These are phyloP conservation scores for Excoecaria agallocha DNA, from an alignment of 345 rosid genomes.

Conservation along the genomic window DNA sequence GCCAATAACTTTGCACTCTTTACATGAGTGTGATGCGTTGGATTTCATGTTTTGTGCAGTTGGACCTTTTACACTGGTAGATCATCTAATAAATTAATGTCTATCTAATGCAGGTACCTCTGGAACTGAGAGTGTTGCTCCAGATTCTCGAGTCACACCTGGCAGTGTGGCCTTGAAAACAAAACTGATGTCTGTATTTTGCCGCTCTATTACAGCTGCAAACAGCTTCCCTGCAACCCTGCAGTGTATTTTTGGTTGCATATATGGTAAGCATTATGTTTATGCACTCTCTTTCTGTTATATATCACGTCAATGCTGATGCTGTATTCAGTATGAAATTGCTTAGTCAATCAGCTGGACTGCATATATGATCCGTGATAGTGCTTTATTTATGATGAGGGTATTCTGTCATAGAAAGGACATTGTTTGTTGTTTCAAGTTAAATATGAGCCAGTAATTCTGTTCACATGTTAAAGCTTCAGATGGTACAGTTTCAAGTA, in stretches of 20 bases:
- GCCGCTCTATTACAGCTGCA: constrained; percentile 80
- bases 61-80: background rate
- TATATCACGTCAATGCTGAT: background rate
- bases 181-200: constrained; percentile 74
- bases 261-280: constrained; percentile 55
- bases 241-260: constrained; percentile 96
- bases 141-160: constrained; percentile 66
- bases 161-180: constrained; percentile 63
- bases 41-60: background rate
- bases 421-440: background rate
- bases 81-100: background rate
- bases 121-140: constrained; percentile 52
- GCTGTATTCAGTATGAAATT: background rate
- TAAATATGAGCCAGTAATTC: background rate
- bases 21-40: background rate
- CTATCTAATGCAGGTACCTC: constrained; percentile 53
- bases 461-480: background rate
- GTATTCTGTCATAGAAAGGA: background rate
- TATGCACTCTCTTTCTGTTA: background rate
- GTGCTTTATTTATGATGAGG: background rate
- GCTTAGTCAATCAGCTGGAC: background rate
- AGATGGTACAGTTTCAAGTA: background rate
- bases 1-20: background rate
- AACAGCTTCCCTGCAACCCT: constrained; percentile 88
- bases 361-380: background rate